phyloP scores from a whole-genome alignment of 768 basidiomycete species.

The Brasilioporus rufonigricans region DNA sequence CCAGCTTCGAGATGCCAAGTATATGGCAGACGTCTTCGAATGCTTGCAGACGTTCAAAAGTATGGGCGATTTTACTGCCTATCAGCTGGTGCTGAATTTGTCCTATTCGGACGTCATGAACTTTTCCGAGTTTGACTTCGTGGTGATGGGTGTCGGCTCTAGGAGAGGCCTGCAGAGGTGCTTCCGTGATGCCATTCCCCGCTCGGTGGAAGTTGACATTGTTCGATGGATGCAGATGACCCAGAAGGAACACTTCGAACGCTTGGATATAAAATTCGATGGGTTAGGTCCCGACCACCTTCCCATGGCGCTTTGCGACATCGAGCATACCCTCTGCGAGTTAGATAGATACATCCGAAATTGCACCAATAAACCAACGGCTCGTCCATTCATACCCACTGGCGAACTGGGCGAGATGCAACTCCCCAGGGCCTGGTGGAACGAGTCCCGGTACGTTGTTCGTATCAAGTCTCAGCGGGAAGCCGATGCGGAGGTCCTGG shows the following conservation, averaged over 20 bases:
- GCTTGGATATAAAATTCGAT: slow-evolving; percentile 52
- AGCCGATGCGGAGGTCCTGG: slow-evolving; percentile 33
- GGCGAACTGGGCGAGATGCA: slow-evolving; percentile 23
- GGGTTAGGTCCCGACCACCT: slow-evolving; percentile 48
- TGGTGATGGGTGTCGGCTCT: slow-evolving; percentile 66
- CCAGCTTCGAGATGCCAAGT: slow-evolving; percentile 47
- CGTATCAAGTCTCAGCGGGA: slow-evolving; percentile 40
- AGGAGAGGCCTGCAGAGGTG: slow-evolving; percentile 65
- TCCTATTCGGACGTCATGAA: slow-evolving; percentile 57
- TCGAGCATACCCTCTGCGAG: slow-evolving; percentile 80
- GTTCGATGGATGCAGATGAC: slow-evolving; percentile 62
- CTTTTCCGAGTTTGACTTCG: slow-evolving; percentile 68
- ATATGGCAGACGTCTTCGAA: slow-evolving; percentile 64
- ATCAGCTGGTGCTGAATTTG: slow-evolving; percentile 62
- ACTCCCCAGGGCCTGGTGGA: slow-evolving; percentile 57
- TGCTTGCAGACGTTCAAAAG: slow-evolving; percentile 58
- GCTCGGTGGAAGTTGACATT: slow-evolving; percentile 51
- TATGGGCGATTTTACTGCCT: slow-evolving; percentile 73
- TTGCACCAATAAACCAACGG: slow-evolving; percentile 25
- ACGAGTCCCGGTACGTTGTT: slow-evolving; percentile 39
- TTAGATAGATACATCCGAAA: slow-evolving; percentile 71
- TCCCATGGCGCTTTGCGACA: slow-evolving; percentile 63
- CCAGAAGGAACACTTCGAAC: slow-evolving; percentile 59
- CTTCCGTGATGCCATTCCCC: slow-evolving; percentile 47
- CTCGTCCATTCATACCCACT: slow-evolving; percentile 39